A percentile compares a stretch with the other conserved stretches of the same genome.
phyloP scores from a whole-genome alignment of 2,329 filamentous ascomycete species.

The Colletotrichum sublineola region DNA sequence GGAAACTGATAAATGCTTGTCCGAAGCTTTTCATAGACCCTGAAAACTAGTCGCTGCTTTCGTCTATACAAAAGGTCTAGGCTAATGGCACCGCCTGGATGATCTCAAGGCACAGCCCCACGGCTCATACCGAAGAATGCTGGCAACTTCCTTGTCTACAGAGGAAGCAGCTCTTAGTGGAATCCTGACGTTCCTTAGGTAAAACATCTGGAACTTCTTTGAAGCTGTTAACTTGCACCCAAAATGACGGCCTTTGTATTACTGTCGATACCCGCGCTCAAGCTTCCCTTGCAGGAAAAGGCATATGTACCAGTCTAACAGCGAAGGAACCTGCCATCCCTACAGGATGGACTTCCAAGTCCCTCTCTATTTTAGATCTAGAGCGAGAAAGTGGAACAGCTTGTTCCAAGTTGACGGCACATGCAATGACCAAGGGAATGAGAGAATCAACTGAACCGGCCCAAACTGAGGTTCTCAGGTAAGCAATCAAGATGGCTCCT shows the following conservation, averaged over 20 bases:
- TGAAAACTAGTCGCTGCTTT: background rate
- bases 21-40: background rate
- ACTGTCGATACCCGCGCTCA: constrained; percentile 5
- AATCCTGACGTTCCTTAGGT: background rate
- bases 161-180: background rate
- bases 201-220: background rate
- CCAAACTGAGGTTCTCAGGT: too few relatives aligned
- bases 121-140: constrained; percentile 28
- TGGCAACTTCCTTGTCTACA: background rate
- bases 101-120: constrained; percentile 21
- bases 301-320: background rate
- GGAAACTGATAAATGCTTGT: background rate
- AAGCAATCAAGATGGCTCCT: too few relatives aligned
- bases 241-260: background rate
- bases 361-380: background rate
- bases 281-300: background rate
- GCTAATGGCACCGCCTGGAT: constrained; percentile 1
- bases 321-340: background rate
- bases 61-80: constrained; percentile 9
- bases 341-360: background rate
- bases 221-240: background rate
- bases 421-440: background rate
- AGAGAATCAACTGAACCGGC: background rate
- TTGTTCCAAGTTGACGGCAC: background rate
- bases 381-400: background rate